Conservation (phyloP, 306 rosid genomes). For the Coriaria nepalensis region DNA sequence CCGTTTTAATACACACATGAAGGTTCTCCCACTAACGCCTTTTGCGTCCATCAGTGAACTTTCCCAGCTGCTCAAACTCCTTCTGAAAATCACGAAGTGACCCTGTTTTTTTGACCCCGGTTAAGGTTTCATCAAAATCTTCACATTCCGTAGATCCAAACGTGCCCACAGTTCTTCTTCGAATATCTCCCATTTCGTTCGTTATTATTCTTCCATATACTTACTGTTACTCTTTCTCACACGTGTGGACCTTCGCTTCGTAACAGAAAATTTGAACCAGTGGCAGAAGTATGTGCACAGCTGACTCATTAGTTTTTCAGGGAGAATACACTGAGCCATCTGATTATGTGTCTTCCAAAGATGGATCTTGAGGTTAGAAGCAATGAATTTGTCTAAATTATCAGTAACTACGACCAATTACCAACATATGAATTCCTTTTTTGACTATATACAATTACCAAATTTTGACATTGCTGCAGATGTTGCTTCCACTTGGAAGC, state of each 20-base stretch:
- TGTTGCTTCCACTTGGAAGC: constrained; percentile 96
- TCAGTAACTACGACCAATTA: too few species aligned
- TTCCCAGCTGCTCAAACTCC: too few species aligned
- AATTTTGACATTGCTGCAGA: constrained; percentile 97
- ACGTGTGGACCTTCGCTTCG: too few species aligned
- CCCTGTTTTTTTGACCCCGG: too few species aligned
- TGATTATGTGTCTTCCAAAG: constrained; percentile 31
- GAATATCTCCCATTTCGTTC: too few species aligned
- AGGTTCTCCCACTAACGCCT: background rate
- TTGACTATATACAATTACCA: constrained; percentile 89
- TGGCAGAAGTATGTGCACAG: constrained; percentile 43
- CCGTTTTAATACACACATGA: background rate
- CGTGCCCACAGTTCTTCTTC: too few species aligned
- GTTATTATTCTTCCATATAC: too few species aligned
- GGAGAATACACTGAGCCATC: constrained; percentile 40
- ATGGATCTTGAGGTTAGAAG: constrained; percentile 39
- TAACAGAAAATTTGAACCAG: constrained; percentile 54
- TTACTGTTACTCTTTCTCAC: too few species aligned
- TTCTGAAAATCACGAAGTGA: too few species aligned
- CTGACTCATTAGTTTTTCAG: constrained; percentile 48
- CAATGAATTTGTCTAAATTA: background rate
- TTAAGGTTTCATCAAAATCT: too few species aligned
- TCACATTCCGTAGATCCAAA: too few species aligned
- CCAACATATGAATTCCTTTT: constrained; percentile 71
- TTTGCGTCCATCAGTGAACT: background rate